A percentile compares a stretch with the other conserved stretches of the same genome.
These are phyloP conservation scores for Pyronema domesticum DNA, from an alignment of 495 filamentous ascomycete species.

Conservation along the genomic window DNA sequence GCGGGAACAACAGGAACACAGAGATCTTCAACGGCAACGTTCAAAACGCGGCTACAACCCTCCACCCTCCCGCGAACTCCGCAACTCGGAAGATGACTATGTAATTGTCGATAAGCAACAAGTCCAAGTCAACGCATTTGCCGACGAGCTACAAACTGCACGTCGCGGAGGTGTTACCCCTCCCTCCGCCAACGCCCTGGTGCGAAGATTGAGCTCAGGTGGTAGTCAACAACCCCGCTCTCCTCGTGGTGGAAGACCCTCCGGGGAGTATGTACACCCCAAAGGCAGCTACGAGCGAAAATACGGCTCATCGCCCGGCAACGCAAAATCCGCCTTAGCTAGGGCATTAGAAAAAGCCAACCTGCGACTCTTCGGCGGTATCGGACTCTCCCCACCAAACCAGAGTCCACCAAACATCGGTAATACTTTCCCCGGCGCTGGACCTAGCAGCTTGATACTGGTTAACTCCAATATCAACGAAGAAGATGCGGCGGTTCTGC, in stretches of 20 bases:
- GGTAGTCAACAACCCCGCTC: conserved; percentile 25
- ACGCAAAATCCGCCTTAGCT: conserved; percentile 66
- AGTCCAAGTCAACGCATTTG: conserved; percentile 92
- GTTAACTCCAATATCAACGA: conserved; percentile 30
- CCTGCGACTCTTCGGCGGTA: conserved; percentile 55
- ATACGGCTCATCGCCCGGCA: conserved; percentile 34
- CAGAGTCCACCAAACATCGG: conserved; percentile 20
- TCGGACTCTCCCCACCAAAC: conserved; percentile 22
- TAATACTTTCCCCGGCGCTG: conserved; percentile 28
- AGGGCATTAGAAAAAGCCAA: conserved; percentile 92
- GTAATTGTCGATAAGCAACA: conserved; percentile 87
- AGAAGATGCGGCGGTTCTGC: conserved; percentile 61
- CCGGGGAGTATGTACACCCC: conserved; percentile 33
- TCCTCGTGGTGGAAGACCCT: conserved; percentile 37
- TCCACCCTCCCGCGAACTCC: conserved; percentile 2
- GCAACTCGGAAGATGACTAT: conserved; percentile 47
- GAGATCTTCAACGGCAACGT: conserved; percentile 9
- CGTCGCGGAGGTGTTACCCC: conserved; percentile 40
- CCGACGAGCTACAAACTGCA: conserved; percentile 67
- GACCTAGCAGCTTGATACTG: conserved; percentile 22
- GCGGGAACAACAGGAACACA: background rate
- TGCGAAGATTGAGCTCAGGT: conserved; percentile 30
- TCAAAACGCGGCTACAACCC: background rate
- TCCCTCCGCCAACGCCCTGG: conserved; percentile 31
- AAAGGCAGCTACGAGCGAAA: conserved; percentile 60